phyloP scores from a whole-genome alignment of 73 alveolate species.

The Paramecium sexaurelia region DNA sequence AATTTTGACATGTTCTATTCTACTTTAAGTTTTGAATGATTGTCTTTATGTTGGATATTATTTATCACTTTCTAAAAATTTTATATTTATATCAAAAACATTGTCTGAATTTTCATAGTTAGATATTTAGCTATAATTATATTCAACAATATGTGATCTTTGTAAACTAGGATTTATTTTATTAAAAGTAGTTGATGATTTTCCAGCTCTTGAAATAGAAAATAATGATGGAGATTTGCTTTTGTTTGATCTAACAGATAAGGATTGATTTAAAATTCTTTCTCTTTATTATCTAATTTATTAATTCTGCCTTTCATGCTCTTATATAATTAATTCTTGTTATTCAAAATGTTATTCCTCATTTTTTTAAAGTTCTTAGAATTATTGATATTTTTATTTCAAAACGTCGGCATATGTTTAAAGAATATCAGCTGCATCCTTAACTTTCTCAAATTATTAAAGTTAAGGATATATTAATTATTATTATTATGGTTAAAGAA shows the following conservation, averaged over 20 bases:
- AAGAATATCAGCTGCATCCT: background rate
- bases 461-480: background rate
- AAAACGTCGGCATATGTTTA: background rate
- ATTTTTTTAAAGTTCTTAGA: background rate
- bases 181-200: background rate
- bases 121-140: background rate
- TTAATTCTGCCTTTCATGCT: background rate
- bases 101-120: background rate
- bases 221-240: background rate
- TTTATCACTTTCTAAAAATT: background rate
- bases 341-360: background rate
- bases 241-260: background rate
- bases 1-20: background rate
- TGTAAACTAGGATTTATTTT: background rate
- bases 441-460: background rate
- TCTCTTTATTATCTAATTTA: background rate
- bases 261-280: background rate
- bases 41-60: background rate
- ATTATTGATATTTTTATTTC: background rate
- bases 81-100: background rate
- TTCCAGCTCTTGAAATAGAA: constrained; percentile 11
- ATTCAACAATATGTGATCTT: background rate
- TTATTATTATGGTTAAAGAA: background rate
- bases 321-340: background rate
- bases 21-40: background rate